phyloP scores from a whole-genome alignment of 2,329 filamentous ascomycete species.

The Monilinia aucupariae region DNA sequence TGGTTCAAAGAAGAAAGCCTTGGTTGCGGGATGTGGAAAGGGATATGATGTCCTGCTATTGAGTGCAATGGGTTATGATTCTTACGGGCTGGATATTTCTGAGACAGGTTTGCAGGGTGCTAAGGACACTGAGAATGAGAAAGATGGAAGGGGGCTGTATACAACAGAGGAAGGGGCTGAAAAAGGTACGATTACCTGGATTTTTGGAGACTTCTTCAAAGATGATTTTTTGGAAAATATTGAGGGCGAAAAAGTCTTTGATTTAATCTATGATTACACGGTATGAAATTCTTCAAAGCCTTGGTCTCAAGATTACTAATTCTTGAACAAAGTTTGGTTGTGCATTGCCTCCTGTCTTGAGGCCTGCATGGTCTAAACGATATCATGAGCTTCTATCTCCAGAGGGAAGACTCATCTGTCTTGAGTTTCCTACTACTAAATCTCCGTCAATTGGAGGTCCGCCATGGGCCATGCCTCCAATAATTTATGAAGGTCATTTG shows the following conservation, averaged over 20 bases:
- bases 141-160: constrained; percentile 41
- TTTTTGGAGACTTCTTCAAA: constrained; percentile 62
- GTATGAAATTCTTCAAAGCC: constrained; percentile 37
- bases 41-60: constrained; percentile 78
- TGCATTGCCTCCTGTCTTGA: constrained; percentile 50
- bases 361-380: constrained; percentile 49
- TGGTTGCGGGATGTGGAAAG: constrained; percentile 77
- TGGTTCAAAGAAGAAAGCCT: constrained; percentile 45
- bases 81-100: constrained; percentile 61
- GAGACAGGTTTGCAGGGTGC: constrained; percentile 21
- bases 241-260: constrained; percentile 47
- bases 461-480: constrained; percentile 64
- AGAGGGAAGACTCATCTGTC: constrained; percentile 51
- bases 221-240: constrained; percentile 49
- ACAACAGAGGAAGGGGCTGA: constrained; percentile 39
- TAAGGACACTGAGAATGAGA: constrained; percentile 22
- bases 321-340: constrained; percentile 50
- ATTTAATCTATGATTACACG: constrained; percentile 61
- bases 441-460: constrained; percentile 60
- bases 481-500: constrained; percentile 68
- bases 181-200: constrained; percentile 49
- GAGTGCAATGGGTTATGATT: constrained; percentile 69
- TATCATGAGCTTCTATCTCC: constrained; percentile 47
- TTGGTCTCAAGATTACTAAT: constrained; percentile 16
- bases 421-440: constrained; percentile 77